Evolutionary conservation across 805 yeast species (phyloP).

Genomic region (Candida ponderosae): DNA sequence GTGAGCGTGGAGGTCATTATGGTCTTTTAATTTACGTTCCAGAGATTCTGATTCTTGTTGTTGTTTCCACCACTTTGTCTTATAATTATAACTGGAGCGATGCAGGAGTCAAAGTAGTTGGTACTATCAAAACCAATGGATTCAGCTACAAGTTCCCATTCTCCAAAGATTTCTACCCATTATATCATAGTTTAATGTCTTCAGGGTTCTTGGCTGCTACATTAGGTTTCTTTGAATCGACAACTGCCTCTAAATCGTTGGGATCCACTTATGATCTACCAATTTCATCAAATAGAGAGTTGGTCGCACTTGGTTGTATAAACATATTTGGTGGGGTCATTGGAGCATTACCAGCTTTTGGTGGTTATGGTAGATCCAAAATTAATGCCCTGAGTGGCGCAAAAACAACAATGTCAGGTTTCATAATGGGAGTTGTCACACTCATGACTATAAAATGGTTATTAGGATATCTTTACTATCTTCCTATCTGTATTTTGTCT

Average conservation of each 20-base stretch:
- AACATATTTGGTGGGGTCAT: constrained; percentile 50
- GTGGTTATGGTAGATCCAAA: constrained; percentile 92
- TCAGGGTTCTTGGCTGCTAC: constrained; percentile 74
- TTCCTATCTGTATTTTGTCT: constrained; percentile 75
- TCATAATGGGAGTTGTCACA: constrained; percentile 71
- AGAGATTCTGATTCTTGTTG: constrained; percentile 68
- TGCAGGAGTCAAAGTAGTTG: constrained; percentile 61
- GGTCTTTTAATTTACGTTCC: constrained; percentile 62
- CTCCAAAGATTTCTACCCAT: constrained; percentile 31
- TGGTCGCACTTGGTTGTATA: constrained; percentile 80
- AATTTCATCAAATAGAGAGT: constrained; percentile 80
- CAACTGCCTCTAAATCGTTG: constrained; percentile 84
- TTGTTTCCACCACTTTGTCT: constrained; percentile 48
- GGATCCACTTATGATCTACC: constrained; percentile 67
- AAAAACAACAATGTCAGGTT: constrained; percentile 75
- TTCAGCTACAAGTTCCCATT: constrained; percentile 55
- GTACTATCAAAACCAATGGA: constrained; percentile 48
- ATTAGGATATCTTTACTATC: constrained; percentile 54
- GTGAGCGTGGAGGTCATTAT: constrained; percentile 13
- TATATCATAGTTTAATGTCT: constrained; percentile 49
- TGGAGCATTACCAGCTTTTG: constrained; percentile 79
- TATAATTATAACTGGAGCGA: constrained; percentile 44
- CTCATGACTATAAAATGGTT: constrained; percentile 54
- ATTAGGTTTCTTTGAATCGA: constrained; percentile 86
- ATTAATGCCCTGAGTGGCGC: constrained; percentile 87